Evolutionary conservation across 1,284 basidiomycete species (phyloP).

Genomic region (Cystobasidium pallidum): DNA sequence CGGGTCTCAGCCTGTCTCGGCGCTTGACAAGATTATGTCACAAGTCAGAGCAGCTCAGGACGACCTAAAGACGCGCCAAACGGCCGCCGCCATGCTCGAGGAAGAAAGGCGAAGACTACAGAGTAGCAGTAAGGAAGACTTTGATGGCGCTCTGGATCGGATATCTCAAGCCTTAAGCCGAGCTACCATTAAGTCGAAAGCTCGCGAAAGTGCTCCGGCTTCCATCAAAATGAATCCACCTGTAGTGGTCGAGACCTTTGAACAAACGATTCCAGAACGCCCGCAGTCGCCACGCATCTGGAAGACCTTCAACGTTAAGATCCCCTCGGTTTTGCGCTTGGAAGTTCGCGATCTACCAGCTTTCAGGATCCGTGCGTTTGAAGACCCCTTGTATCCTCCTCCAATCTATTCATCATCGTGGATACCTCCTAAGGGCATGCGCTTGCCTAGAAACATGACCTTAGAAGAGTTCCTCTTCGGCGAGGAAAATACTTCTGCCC

Average conservation of each 20-base stretch:
- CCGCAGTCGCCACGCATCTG: conserved; percentile 30
- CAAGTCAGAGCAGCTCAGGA: conserved; percentile 33
- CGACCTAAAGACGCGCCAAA: conserved; percentile 30
- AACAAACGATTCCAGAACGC: conserved; percentile 20
- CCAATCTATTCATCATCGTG: conserved; percentile 26
- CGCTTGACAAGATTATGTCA: conserved; percentile 41
- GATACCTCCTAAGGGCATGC: conserved; percentile 24
- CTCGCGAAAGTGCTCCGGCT: background rate
- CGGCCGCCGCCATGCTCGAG: conserved; percentile 24
- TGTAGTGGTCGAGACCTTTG: conserved; percentile 24
- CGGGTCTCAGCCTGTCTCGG: conserved; percentile 2
- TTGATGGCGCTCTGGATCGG: conserved; percentile 28
- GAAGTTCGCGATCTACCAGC: conserved; percentile 3
- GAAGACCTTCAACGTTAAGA: conserved; percentile 31
- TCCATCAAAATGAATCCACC: background rate
- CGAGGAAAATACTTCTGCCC: background rate
- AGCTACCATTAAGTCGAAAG: conserved; percentile 14
- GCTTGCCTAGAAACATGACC: background rate
- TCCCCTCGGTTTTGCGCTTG: conserved; percentile 11
- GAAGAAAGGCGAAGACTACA: conserved; percentile 6
- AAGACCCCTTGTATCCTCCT: conserved; percentile 12
- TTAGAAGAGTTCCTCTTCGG: conserved; percentile 21
- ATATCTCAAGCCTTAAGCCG: conserved; percentile 27
- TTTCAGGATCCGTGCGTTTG: conserved; percentile 15
- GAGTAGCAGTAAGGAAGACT: conserved; percentile 10